phyloP scores from a whole-genome alignment of 163 green algal genomes.

The Trebouxiophyceae sp. region DNA sequence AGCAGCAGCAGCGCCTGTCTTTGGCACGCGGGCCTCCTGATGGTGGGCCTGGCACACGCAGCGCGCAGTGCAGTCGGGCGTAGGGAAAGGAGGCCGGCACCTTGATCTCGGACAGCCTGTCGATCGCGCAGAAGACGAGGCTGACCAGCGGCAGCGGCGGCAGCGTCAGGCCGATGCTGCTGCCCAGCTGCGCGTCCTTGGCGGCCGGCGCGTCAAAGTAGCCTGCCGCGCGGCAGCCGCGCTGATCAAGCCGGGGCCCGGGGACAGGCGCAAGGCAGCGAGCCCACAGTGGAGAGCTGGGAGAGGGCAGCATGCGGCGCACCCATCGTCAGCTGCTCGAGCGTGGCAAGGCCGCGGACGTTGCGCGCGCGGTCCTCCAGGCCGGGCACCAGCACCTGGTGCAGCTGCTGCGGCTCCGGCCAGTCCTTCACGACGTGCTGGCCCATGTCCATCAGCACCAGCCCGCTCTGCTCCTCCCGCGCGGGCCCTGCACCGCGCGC shows the following conservation, averaged over 20 bases:
- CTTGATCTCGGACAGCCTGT: conserved; percentile 21
- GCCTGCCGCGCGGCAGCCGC: too few relatives aligned
- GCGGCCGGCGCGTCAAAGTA: conserved; percentile 56
- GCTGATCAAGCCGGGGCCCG: too few relatives aligned
- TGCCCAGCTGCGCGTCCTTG: conserved; percentile 16
- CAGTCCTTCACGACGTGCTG: conserved; percentile 23
- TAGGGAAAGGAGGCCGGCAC: conserved; percentile 19
- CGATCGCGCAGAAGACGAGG: conserved; percentile 55
- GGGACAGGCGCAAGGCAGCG: too few relatives aligned
- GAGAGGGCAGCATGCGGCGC: not conserved
- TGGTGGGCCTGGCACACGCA: too few relatives aligned
- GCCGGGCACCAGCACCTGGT: conserved; percentile 47
- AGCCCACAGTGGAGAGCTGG: not conserved
- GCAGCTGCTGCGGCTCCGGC: conserved; percentile 14
- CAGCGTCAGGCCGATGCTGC: not conserved
- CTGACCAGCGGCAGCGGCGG: conserved; percentile 31
- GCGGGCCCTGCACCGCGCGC: too few relatives aligned
- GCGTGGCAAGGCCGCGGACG: conserved; percentile 23
- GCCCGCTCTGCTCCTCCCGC: too few relatives aligned
- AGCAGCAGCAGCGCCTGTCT: too few relatives aligned
- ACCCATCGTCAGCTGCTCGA: conserved; percentile 19
- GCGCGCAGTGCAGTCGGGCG: too few relatives aligned
- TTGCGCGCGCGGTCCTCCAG: conserved; percentile 53
- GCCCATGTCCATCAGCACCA: conserved; percentile 54
- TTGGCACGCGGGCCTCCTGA: too few relatives aligned